These are phyloP conservation scores for Trichosporon sp. DNA, from an alignment of 1,284 basidiomycete species.

Conservation along the genomic window DNA sequence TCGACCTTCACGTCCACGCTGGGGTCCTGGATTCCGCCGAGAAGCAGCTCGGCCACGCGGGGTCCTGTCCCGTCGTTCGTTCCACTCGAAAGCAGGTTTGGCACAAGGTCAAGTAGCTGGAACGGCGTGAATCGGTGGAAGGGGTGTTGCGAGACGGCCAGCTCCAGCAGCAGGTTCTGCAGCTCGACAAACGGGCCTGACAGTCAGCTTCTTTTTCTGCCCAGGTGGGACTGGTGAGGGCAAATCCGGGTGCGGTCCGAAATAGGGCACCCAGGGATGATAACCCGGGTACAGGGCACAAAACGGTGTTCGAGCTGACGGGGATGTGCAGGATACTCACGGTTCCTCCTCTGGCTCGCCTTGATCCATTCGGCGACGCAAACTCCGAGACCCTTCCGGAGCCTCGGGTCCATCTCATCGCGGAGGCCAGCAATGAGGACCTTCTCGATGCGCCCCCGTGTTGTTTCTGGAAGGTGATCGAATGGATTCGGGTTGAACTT, in stretches of 20 bases:
- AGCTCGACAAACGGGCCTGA: constrained; percentile 35
- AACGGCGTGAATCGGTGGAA: constrained; percentile 44
- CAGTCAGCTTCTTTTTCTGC: background rate
- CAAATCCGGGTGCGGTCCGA: too few species aligned
- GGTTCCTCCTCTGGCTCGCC: constrained; percentile 31
- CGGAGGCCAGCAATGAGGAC: constrained; percentile 40
- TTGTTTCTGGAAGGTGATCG: constrained; percentile 37
- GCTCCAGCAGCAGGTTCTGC: constrained; percentile 35
- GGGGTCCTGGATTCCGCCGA: constrained; percentile 38
- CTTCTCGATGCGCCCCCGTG: constrained; percentile 35
- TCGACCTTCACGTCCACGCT: constrained; percentile 41
- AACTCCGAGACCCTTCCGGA: constrained; percentile 40
- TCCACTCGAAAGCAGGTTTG: constrained; percentile 32
- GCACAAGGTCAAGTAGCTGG: constrained; percentile 36
- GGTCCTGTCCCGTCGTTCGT: constrained; percentile 18
- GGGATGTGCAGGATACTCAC: constrained; percentile 22
- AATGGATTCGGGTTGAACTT: constrained; percentile 33
- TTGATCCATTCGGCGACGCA: constrained; percentile 41
- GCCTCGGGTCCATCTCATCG: constrained; percentile 42
- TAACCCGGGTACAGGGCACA: background rate
- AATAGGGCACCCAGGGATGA: background rate
- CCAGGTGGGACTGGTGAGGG: too few species aligned
- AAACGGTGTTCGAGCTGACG: background rate
- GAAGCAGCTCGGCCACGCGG: constrained; percentile 31
- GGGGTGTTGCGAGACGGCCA: constrained; percentile 32